These are phyloP conservation scores for Boletus rex-veris DNA, from an alignment of 768 basidiomycete genomes.

Conservation along the genomic window DNA sequence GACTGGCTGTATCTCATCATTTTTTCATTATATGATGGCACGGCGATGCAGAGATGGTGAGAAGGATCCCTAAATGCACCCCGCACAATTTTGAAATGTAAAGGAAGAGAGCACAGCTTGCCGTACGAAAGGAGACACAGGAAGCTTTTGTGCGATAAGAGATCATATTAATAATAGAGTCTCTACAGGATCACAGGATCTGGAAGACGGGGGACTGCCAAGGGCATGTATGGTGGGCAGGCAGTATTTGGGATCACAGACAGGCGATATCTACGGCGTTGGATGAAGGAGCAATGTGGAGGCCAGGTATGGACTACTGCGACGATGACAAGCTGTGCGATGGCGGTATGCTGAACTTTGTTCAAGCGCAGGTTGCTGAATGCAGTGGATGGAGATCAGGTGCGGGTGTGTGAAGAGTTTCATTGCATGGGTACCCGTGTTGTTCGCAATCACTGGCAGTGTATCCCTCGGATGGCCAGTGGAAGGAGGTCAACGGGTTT, in stretches of 20 bases:
- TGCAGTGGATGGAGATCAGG: not conserved
- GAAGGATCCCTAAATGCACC: constrained; percentile 12
- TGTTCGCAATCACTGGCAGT: constrained; percentile 19
- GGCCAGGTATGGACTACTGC: not conserved
- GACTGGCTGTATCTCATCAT: constrained; percentile 21
- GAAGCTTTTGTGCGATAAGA: constrained; percentile 5
- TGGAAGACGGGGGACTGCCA: not conserved
- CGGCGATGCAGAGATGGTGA: constrained; percentile 27
- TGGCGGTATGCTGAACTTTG: not conserved
- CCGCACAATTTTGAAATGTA: constrained; percentile 13
- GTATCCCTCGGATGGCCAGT: not conserved
- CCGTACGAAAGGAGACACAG: constrained; percentile 17
- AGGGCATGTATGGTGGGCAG: not conserved
- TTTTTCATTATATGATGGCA: constrained; percentile 20
- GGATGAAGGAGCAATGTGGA: not conserved
- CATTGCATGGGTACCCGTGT: constrained; percentile 6
- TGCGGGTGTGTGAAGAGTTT: constrained; percentile 8
- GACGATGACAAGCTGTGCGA: constrained; percentile 10
- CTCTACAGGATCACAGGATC: constrained; percentile 19
- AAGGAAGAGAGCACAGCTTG: not conserved
- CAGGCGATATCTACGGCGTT: not conserved
- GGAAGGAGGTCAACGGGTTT: not conserved
- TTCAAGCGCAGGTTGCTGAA: constrained; percentile 8
- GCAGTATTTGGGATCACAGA: not conserved
- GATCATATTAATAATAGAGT: not conserved